Evolutionary conservation across 192 early-diverging fungal genomes (phyloP).

Genomic region (Rhizophlyctis rosea): DNA sequence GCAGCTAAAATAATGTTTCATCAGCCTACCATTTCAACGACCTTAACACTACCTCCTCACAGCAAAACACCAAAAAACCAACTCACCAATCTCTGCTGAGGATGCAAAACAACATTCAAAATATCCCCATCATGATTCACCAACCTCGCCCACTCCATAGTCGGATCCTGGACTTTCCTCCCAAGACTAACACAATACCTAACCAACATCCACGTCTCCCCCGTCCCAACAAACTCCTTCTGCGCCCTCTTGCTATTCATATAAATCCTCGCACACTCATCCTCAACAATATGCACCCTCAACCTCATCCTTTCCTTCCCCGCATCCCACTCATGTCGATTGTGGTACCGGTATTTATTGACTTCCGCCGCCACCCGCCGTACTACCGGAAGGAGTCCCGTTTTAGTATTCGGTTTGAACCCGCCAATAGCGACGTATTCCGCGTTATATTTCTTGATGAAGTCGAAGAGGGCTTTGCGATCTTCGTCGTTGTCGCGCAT

Average conservation of each 20-base stretch:
- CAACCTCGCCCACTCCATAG: constrained; percentile 75
- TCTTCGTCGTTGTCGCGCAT: constrained; percentile 38
- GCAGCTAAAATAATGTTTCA: constrained; percentile 31
- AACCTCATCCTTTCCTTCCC: too few relatives aligned
- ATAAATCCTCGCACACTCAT: constrained; percentile 84
- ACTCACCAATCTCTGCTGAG: constrained; percentile 65
- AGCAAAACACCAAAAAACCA: not conserved
- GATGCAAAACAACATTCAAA: constrained; percentile 61
- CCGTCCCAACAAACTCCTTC: constrained; percentile 63
- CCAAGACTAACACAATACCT: constrained; percentile 87
- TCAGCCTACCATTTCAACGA: too few relatives aligned
- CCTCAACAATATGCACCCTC: constrained; percentile 69
- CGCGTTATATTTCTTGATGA: constrained; percentile 2
- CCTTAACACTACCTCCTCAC: not conserved
- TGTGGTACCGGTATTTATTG: not conserved
- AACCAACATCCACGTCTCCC: constrained; percentile 55
- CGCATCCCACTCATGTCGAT: constrained; percentile 6
- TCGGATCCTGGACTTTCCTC: constrained; percentile 79
- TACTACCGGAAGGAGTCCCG: constrained; percentile 66
- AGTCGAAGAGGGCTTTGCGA: constrained; percentile 3
- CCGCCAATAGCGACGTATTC: constrained; percentile 83
- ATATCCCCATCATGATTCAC: constrained; percentile 47
- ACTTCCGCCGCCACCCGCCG: constrained; percentile 33
- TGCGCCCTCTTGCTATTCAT: constrained; percentile 72
- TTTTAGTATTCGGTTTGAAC: constrained; percentile 68